Percentiles rank a stretch among this genome's conserved stretches.
These are phyloP conservation scores for Saxophila tyrrhenica DNA, from an alignment of 495 filamentous ascomycete species.

Conservation along the genomic window DNA sequence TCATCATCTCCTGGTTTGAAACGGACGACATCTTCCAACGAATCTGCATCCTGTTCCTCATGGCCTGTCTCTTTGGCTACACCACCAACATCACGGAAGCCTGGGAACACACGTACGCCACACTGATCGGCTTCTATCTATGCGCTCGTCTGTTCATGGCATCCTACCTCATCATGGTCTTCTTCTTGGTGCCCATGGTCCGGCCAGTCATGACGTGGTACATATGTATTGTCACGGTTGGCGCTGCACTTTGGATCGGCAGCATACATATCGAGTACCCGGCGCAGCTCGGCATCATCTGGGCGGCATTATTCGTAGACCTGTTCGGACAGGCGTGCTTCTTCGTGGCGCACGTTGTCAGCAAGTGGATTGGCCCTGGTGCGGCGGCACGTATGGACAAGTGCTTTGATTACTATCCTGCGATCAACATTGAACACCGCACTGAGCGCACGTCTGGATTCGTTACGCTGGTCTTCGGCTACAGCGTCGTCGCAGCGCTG, in stretches of 20 bases:
- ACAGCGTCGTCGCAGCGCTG: constrained; percentile 44
- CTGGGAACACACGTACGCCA: constrained; percentile 38
- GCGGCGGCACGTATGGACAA: constrained; percentile 22
- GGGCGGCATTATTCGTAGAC: constrained; percentile 39
- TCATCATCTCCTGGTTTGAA: constrained; percentile 47
- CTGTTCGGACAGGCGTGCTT: constrained; percentile 26
- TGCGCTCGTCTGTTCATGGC: constrained; percentile 41
- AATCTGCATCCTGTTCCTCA: constrained; percentile 41
- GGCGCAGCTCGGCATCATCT: constrained; percentile 35
- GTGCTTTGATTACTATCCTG: constrained; percentile 44
- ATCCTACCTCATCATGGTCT: constrained; percentile 33
- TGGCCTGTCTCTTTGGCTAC: constrained; percentile 44
- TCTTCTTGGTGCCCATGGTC: constrained; percentile 41
- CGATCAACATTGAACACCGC: constrained; percentile 44
- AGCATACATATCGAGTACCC: constrained; percentile 37
- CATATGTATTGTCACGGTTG: constrained; percentile 28
- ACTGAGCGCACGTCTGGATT: constrained; percentile 49
- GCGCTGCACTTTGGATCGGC: constrained; percentile 42
- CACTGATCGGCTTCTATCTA: constrained; percentile 45
- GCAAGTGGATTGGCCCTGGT: constrained; percentile 19
- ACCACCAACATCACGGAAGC: constrained; percentile 47
- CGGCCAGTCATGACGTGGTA: constrained; percentile 41
- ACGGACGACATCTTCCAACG: constrained; percentile 45
- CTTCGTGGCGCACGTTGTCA: constrained; percentile 21
- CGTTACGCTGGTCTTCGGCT: constrained; percentile 49